These are phyloP conservation scores for Cryptococcus deneoformans DNA, from an alignment of 1,284 basidiomycete genomes.

Conservation along the genomic window DNA sequence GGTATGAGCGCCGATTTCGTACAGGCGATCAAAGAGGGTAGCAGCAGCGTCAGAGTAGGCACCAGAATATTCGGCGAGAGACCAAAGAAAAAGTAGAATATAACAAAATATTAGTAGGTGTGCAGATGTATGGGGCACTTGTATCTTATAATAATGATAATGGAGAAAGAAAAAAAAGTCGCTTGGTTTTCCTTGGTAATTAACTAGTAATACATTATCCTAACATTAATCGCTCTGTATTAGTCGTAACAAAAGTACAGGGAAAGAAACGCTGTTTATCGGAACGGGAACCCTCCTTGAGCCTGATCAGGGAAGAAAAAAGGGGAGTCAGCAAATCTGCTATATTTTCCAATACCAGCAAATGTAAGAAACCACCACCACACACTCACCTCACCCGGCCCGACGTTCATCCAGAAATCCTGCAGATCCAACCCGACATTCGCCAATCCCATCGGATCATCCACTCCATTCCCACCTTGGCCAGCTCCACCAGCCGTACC, in stretches of 20 bases:
- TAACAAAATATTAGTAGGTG: neutral
- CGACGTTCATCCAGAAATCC: conserved; percentile 42
- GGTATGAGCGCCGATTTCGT: conserved; percentile 98
- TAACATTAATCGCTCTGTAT: neutral
- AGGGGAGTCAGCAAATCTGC: neutral
- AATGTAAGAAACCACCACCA: too few species aligned
- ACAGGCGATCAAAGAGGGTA: conserved; percentile 76
- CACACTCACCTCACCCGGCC: conserved; percentile 34
- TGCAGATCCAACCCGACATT: conserved; percentile 32
- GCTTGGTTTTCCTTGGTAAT: too few species aligned
- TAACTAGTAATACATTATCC: neutral
- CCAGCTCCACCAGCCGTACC: conserved; percentile 1
- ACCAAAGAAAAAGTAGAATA: conserved; percentile 53
- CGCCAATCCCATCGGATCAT: conserved; percentile 8
- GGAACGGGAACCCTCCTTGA: conserved; percentile 41
- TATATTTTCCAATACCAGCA: too few species aligned
- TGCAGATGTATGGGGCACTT: neutral
- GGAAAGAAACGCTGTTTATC: conserved; percentile 5
- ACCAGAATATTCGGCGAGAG: conserved; percentile 84
- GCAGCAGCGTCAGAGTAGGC: conserved; percentile 86
- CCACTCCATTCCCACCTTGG: conserved; percentile 17
- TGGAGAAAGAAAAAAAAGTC: too few species aligned
- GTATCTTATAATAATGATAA: too few species aligned
- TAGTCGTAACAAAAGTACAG: neutral
- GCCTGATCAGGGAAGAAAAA: conserved; percentile 18